phyloP scores from a whole-genome alignment of 768 basidiomycete genomes.

The Kockovaella imperatae region DNA sequence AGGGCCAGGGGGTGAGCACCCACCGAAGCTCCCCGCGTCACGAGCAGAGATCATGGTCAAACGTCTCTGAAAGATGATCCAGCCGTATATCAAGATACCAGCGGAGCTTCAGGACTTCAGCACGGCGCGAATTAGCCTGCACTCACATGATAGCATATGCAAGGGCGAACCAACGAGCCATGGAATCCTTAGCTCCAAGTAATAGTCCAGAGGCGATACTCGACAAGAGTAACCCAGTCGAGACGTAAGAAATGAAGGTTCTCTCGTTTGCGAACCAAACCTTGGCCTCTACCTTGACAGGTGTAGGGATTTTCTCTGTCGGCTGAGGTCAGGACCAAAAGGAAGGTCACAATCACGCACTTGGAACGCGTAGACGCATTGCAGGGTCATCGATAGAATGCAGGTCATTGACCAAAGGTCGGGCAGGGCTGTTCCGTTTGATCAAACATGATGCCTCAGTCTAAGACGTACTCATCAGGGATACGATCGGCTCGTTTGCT shows the following conservation, averaged over 20 bases:
- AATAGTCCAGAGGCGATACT: constrained; percentile 79
- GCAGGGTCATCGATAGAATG: constrained; percentile 36
- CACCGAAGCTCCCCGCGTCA: constrained; percentile 84
- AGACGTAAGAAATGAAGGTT: constrained; percentile 87
- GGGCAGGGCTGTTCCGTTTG: constrained; percentile 5
- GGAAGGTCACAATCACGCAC: constrained; percentile 12
- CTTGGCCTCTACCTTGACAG: constrained; percentile 79
- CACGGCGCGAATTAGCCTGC: not conserved
- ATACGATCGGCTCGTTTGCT: constrained; percentile 43
- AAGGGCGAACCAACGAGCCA: constrained; percentile 72
- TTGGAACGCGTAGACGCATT: constrained; percentile 31
- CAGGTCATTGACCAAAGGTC: constrained; percentile 28
- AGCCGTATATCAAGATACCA: constrained; percentile 67
- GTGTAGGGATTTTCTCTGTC: constrained; percentile 39
- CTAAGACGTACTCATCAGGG: constrained; percentile 32
- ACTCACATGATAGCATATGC: constrained; percentile 73
- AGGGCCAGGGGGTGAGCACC: constrained; percentile 17
- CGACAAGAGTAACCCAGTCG: constrained; percentile 72
- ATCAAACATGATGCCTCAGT: not conserved
- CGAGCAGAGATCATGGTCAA: constrained; percentile 83
- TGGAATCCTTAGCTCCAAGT: constrained; percentile 61
- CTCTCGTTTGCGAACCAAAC: constrained; percentile 95
- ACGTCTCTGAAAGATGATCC: constrained; percentile 73
- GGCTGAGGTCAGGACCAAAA: not conserved
- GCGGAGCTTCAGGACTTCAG: constrained; percentile 32